Conservation (phyloP, 306 rosid genomes). For the Senna siamea region DNA sequence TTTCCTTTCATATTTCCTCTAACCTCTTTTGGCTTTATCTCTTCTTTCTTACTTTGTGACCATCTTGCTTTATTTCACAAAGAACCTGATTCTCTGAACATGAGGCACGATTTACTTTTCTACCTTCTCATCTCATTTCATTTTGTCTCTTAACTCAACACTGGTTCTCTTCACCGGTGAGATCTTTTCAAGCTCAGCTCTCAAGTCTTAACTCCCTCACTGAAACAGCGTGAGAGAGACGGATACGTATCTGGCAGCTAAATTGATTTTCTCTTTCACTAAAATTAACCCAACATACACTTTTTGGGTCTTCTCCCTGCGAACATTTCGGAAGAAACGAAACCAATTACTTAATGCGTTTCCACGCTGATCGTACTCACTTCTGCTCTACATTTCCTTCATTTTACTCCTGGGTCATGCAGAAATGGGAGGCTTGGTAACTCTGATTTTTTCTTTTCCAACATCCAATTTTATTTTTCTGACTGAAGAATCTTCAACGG, state of each 20-base stretch:
- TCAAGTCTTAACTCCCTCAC: background rate
- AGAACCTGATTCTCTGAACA: conserved; percentile 75
- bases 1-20: background rate
- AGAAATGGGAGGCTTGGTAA: background rate
- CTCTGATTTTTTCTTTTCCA: background rate
- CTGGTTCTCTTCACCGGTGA: background rate
- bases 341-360: background rate
- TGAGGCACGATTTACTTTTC: conserved; percentile 38
- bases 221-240: conserved; percentile 21
- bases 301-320: conserved; percentile 45
- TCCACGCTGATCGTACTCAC: background rate
- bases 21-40: conserved; percentile 3
- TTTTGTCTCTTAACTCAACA: conserved; percentile 13
- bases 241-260: conserved; percentile 32
- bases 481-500: background rate
- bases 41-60: background rate
- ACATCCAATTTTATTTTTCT: background rate
- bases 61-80: conserved; percentile 37
- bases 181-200: conserved; percentile 3
- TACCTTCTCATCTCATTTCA: conserved; percentile 3
- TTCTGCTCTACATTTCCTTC: conserved; percentile 4
- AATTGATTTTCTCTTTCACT: conserved; percentile 27
- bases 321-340: conserved; percentile 40
- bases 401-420: conserved; percentile 20
- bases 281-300: conserved; percentile 20